Evolutionary conservation across 768 basidiomycete species (phyloP), one percentile per base, ranked within the genome.

Genomic region (Galerina sulciceps): DNA sequence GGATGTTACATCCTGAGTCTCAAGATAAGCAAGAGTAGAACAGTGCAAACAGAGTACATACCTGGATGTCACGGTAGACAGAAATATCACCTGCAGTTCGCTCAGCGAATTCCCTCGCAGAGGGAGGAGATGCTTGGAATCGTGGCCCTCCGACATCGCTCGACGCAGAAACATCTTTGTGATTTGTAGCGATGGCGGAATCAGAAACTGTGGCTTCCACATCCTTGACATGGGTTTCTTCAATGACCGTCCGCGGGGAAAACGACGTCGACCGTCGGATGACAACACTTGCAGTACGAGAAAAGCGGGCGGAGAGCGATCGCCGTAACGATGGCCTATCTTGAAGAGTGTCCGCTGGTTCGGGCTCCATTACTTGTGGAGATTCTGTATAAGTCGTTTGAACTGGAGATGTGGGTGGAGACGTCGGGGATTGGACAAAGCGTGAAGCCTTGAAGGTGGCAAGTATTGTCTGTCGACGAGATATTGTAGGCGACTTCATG

Each of bases 71-170:
- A 22, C 65, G 67, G 67, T 94, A 93, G 1, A 89, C 76, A 3
- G 67, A 69, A 4, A 81, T 73, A 59, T 92, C 86, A 1, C 92
- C 92, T 13, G 92, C 91, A 49, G 57, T 69, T 13, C 73, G 72
- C 42, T 76, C 73, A 40, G 61, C 44, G 10, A 57, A 46, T 5
- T 41, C 53, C 8, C 46, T 50, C 6, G 62, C 38, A 3, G 60
- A 50, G 11, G 72, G 22, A 18, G 66, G 59, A 9, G 45, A 40
- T 14, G 51, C 57, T 34, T 63, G 49, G 48, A 77, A 77, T 36
- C 76, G 62, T n/a, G 74, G 73, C 10, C 75, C 76, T 20, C 62
- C 75, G 10, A 78, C 76, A 57, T 77, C 75, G 50, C 67, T 73
- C 11, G 69, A 64, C 11, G 66, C 48, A 4, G 66, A 64, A 4